Conservation (phyloP, 2,329 filamentous ascomycete species). For the Aspergillus pseudoglaucus region DNA sequence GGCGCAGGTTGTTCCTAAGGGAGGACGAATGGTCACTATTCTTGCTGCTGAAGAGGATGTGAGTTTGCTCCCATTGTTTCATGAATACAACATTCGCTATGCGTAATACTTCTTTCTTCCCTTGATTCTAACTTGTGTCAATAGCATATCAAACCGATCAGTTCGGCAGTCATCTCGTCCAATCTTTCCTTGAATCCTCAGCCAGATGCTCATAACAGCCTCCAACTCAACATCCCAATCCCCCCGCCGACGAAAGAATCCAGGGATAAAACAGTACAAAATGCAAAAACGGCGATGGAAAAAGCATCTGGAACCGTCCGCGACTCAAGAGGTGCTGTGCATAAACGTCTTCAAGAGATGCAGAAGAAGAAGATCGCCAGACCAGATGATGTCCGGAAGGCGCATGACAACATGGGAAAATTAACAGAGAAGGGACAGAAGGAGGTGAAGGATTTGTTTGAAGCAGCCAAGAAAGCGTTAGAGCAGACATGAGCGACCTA, state of each 20-base stretch:
- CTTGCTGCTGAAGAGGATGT: slow-evolving; percentile 60
- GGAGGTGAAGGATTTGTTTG: slow-evolving; percentile 41
- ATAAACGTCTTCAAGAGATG: slow-evolving; percentile 41
- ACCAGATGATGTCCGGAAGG: slow-evolving; percentile 41
- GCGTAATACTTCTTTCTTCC: neutral
- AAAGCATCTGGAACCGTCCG: slow-evolving; percentile 34
- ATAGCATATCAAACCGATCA: slow-evolving; percentile 41
- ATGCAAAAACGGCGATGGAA: slow-evolving; percentile 39
- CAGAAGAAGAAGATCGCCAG: slow-evolving; percentile 38
- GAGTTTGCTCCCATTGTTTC: slow-evolving; percentile 18
- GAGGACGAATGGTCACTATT: slow-evolving; percentile 54
- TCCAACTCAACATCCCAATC: slow-evolving; percentile 41
- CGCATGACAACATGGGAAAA: slow-evolving; percentile 44
- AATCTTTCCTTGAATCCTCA: slow-evolving; percentile 39
- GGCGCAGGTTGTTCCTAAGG: slow-evolving; percentile 61
- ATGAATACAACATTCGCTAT: neutral
- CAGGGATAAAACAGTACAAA: slow-evolving; percentile 33
- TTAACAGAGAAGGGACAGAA: slow-evolving; percentile 41
- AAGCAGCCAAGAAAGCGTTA: slow-evolving; percentile 33
- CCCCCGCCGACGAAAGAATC: slow-evolving; percentile 44
- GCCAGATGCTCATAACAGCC: slow-evolving; percentile 36
- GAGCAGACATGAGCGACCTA: slow-evolving; percentile 22
- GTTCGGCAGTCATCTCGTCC: slow-evolving; percentile 37
- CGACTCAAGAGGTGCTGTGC: slow-evolving; percentile 37
- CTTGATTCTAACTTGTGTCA: neutral